phyloP scores from a whole-genome alignment of 257 asterid species.

The Scutellaria barbata region DNA sequence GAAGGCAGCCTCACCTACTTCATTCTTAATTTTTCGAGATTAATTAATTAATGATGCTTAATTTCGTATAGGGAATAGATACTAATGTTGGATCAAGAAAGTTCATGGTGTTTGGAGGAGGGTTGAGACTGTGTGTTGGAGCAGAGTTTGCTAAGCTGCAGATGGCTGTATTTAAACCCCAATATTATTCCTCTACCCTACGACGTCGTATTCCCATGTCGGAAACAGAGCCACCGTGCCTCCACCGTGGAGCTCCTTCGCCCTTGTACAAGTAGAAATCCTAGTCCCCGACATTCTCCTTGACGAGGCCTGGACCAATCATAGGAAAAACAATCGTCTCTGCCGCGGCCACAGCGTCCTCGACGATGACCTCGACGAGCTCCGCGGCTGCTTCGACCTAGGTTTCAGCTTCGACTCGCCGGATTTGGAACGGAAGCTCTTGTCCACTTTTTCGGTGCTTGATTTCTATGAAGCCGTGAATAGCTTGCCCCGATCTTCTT shows the following conservation, averaged over 20 bases:
- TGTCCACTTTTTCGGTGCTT: constrained; percentile 62
- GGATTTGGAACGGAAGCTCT: constrained; percentile 54
- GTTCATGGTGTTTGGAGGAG: no score
- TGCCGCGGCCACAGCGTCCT: constrained; percentile 53
- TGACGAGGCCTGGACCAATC: constrained; percentile 61
- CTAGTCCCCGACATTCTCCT: constrained; percentile 59
- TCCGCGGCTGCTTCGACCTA: constrained; percentile 67
- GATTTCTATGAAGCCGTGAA: constrained; percentile 52
- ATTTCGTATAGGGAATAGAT: no score
- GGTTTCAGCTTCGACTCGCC: constrained; percentile 64
- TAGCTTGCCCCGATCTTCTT: constrained; percentile 47
- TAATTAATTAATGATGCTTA: no score
- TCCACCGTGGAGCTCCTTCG: constrained; percentile 36
- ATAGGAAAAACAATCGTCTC: constrained; percentile 34
- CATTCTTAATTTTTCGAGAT: no score
- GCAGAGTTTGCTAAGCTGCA: no score
- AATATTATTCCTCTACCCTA: neutral
- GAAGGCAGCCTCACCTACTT: no score
- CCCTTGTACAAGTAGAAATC: constrained; percentile 54
- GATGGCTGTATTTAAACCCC: no score
- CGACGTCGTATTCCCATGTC: constrained; percentile 42
- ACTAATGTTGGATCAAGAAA: no score
- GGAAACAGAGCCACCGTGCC: constrained; percentile 40
- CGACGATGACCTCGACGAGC: constrained; percentile 66
- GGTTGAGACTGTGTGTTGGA: no score